Evolutionary conservation across 352 stramenopile genomes (phyloP).

Genomic region (Phytophthora podocarpi): DNA sequence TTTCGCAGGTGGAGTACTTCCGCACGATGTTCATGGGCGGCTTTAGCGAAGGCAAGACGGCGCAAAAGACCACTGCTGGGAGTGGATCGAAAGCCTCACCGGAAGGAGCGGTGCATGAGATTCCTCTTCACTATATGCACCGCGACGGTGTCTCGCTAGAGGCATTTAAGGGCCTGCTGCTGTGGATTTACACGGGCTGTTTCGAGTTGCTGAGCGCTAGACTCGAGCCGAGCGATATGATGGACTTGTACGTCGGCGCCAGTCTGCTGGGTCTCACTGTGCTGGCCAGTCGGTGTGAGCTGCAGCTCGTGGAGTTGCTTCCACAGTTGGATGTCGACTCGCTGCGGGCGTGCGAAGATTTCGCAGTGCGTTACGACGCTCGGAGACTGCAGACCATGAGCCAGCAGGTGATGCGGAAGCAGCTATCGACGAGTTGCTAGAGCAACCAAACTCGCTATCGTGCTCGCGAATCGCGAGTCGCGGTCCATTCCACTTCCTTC

Average conservation of each 20-base stretch:
- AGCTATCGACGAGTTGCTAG: conserved; percentile 17
- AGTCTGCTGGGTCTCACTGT: conserved; percentile 61
- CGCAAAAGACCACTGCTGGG: background rate
- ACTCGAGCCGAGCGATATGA: conserved; percentile 63
- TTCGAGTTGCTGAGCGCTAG: conserved; percentile 42
- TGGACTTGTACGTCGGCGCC: conserved; percentile 75
- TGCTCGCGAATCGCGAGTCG: no score
- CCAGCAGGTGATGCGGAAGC: conserved; percentile 38
- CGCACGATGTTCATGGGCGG: conserved; percentile 82
- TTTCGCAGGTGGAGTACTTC: conserved; percentile 84
- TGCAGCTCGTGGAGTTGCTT: conserved; percentile 60
- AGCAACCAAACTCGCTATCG: background rate
- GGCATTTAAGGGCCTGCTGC: conserved; percentile 64
- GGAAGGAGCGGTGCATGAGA: conserved; percentile 42
- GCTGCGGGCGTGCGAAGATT: conserved; percentile 62
- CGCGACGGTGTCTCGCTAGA: conserved; percentile 69
- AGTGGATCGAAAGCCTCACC: background rate
- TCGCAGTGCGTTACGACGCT: conserved; percentile 66
- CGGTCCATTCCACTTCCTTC: background rate
- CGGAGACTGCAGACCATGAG: conserved; percentile 54
- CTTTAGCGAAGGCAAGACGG: conserved; percentile 66
- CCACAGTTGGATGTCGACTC: conserved; percentile 55
- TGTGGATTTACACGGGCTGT: conserved; percentile 79
- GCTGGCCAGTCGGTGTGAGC: conserved; percentile 63
- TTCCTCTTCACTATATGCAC: conserved; percentile 75